Conservation (phyloP, 441 rosid genomes). For the Capsella rubella region DNA sequence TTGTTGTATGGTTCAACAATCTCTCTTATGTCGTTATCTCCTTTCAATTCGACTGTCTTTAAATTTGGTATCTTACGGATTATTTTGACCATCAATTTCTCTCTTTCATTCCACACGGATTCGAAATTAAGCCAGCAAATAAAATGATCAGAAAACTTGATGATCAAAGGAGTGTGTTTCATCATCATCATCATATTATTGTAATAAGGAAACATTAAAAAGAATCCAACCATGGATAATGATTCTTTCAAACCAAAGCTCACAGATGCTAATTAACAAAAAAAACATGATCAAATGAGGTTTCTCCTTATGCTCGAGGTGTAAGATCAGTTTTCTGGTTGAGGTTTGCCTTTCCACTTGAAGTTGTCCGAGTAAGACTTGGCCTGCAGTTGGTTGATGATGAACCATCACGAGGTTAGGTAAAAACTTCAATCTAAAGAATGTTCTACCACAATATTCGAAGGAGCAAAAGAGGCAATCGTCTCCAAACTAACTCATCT, state of each 20-base stretch:
- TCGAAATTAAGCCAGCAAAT: background rate
- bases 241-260: constrained; percentile 27
- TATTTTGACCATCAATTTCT: background rate
- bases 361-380: constrained; percentile 93
- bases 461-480: background rate
- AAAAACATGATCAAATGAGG: constrained; percentile 30
- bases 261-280: constrained; percentile 35
- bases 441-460: background rate
- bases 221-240: constrained; percentile 27
- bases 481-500: constrained; percentile 1
- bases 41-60: constrained; percentile 5
- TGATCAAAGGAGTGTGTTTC: constrained; percentile 21
- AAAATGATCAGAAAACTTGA: constrained; percentile 4
- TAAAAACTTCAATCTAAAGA: constrained; percentile 5
- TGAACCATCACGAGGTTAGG: constrained; percentile 15
- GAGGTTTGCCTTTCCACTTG: constrained; percentile 85
- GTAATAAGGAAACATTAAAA: constrained; percentile 17
- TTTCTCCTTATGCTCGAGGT: constrained; percentile 5
- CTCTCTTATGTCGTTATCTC: constrained; percentile 20
- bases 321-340: constrained; percentile 50
- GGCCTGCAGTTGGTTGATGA: constrained; percentile 51
- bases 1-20: constrained; percentile 5
- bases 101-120: background rate
- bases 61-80: constrained; percentile 4
- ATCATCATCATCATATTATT: constrained; percentile 39